A percentile compares a stretch with the other conserved stretches of the same genome.
phyloP scores from a whole-genome alignment of 1,284 basidiomycete genomes.

The Cryptococcus sp. region DNA sequence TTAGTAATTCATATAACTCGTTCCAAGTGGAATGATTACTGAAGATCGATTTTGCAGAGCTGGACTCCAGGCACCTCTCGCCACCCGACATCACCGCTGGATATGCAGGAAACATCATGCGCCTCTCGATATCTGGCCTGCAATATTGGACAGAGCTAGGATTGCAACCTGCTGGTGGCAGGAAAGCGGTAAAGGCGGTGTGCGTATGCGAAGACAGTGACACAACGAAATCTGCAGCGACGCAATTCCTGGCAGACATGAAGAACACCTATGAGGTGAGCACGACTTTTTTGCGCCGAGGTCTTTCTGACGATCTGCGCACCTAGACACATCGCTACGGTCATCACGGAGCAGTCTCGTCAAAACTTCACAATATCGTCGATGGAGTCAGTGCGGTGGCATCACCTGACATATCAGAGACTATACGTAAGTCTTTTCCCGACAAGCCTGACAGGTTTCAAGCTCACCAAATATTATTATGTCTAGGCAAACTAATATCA shows the following conservation, averaged over 20 bases:
- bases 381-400: no score
- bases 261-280: constrained; percentile 22
- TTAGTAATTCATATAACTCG: background rate
- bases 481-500: background rate
- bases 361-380: background rate
- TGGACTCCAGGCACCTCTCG: background rate
- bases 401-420: no score
- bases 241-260: constrained; percentile 21
- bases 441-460: no score
- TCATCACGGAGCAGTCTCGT: background rate
- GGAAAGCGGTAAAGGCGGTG: constrained; percentile 36
- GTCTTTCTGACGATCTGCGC: no score
- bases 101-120: constrained; percentile 32
- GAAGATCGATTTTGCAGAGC: constrained; percentile 4
- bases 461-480: background rate
- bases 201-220: constrained; percentile 24
- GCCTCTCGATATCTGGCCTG: constrained; percentile 34
- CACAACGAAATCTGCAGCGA: constrained; percentile 11
- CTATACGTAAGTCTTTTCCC: no score
- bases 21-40: background rate
- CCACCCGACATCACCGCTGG: constrained; percentile 31
- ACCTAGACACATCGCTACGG: no score
- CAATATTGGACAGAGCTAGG: constrained; percentile 48
- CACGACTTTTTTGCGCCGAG: background rate
- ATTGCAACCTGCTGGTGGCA: constrained; percentile 41